phyloP scores from a whole-genome alignment of 495 filamentous ascomycete genomes.

The Penicillium dipodomyicola region DNA sequence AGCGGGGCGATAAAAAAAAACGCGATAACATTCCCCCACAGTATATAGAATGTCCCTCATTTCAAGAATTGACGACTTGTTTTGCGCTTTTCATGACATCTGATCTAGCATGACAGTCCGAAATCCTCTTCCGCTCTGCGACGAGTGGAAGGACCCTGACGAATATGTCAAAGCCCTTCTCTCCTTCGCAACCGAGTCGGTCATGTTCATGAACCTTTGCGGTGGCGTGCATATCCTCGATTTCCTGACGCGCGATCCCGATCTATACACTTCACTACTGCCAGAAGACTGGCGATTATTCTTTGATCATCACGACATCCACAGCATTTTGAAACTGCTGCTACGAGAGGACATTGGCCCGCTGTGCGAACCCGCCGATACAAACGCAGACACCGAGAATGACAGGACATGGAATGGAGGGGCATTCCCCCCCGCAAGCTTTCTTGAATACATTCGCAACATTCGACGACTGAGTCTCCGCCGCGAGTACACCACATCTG shows the following conservation, averaged over 20 bases:
- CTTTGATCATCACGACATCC: constrained; percentile 65
- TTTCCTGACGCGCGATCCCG: constrained; percentile 82
- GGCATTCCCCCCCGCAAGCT: constrained; percentile 59
- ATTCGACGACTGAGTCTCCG: constrained; percentile 68
- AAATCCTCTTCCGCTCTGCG: constrained; percentile 56
- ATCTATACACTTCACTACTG: constrained; percentile 73
- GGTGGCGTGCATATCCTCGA: constrained; percentile 95
- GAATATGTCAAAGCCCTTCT: constrained; percentile 78
- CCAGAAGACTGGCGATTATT: constrained; percentile 78
- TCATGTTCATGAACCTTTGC: constrained; percentile 79
- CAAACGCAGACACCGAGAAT: neutral
- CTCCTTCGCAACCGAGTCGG: constrained; percentile 69
- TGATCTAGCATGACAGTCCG: constrained; percentile 20
- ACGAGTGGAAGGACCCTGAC: constrained; percentile 59
- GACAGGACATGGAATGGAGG: constrained; percentile 48
- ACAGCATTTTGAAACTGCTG: constrained; percentile 73
- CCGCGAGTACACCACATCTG: constrained; percentile 52
- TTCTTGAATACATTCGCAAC: constrained; percentile 71
- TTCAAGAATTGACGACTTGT: constrained; percentile 2
- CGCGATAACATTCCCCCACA: constrained; percentile 10
- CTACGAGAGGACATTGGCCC: constrained; percentile 62
- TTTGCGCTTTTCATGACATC: neutral
- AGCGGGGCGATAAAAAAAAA: constrained; percentile 5
- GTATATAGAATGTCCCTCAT: neutral
- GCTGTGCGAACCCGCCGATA: constrained; percentile 6